Conservation (phyloP, 169 alveolate genomes). For the Cytauxzoon felis region DNA sequence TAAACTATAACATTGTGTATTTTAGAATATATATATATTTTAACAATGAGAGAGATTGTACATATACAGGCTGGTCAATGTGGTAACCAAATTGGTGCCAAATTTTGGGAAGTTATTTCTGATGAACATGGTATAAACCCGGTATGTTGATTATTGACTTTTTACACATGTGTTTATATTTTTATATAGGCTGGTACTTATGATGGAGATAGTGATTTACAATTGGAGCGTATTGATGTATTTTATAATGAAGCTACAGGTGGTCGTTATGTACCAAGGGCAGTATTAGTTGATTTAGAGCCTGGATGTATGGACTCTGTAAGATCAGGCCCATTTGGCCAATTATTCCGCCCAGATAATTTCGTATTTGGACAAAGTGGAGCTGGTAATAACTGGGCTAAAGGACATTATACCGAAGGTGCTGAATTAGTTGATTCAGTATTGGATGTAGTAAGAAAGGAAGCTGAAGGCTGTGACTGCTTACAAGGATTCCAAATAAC, state of each 20-base stretch:
- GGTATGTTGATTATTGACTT: conserved; percentile 64
- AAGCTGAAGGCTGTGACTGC: conserved; percentile 98
- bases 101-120: conserved; percentile 99
- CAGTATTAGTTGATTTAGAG: conserved; percentile 97
- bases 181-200: conserved; percentile 88
- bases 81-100: conserved; percentile 99
- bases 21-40: neutral
- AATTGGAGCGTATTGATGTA: conserved; percentile 93
- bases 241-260: conserved; percentile 97
- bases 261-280: conserved; percentile 98
- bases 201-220: conserved; percentile 94
- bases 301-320: conserved; percentile 99
- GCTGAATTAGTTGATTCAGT: conserved; percentile 98
- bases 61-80: conserved; percentile 99
- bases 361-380: conserved; percentile 98
- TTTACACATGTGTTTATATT: neutral
- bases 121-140: conserved; percentile 99
- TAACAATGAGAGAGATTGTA: conserved; percentile 96
- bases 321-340: conserved; percentile 97
- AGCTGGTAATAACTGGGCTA: conserved; percentile 99
- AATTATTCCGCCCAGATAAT: conserved; percentile 97
- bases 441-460: conserved; percentile 97
- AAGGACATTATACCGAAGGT: conserved; percentile 99
- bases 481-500: conserved; percentile 96
- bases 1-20: too few relatives aligned